Base-by-base conservation (phyloP, 345 rosid species). In the Adansonia digitata region DNA sequence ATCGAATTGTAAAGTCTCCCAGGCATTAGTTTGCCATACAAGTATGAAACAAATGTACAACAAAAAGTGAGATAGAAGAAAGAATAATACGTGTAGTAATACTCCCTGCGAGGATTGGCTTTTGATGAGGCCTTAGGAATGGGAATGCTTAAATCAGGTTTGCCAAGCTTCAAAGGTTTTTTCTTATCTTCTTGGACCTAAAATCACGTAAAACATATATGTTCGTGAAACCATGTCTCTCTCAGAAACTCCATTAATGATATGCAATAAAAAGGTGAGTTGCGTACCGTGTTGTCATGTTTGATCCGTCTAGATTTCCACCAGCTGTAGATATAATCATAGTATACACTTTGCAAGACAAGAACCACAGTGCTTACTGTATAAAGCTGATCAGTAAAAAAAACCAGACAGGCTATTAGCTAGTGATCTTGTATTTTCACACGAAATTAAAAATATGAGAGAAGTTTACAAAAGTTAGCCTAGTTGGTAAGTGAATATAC, bases 281-380 rank as follows among this genome's bases (percentile, higher is more conserved):
- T 46, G 15, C 0, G 46, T 74, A 90, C 94, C 84, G 56, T 39
- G 46, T 49, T 81, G 37, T 80, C 34, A 7, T 4, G 40, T 57
- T 80, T 80, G 31, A 4, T 71, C 22, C 72, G 79, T 62, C 81
- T 65, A 72, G 81, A 37, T 79, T 79, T 84, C 80, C 81, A 75
- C 79, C 86, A 85, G 43, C 74, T 82, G 88, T 67, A 77, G 76
- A 92, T 63, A 45, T 88, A 80, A 70, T 93, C 98, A 45, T 93
- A 94, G 86, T 90, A 94, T 8, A 90, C 10, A 37, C 93, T 86
- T 74, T 94, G 99, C 77, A 94, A 55, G 74, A 91, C 97, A 52
- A 94, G 66, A 20, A 87, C 82, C 72, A 95, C 79, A 0, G 98
- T 95, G 70, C 94, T 93, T n/a, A 77, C 63, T 1, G 99, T 91